Conservation (phyloP, 345 rosid species). For the Tarenaya hassleriana region DNA sequence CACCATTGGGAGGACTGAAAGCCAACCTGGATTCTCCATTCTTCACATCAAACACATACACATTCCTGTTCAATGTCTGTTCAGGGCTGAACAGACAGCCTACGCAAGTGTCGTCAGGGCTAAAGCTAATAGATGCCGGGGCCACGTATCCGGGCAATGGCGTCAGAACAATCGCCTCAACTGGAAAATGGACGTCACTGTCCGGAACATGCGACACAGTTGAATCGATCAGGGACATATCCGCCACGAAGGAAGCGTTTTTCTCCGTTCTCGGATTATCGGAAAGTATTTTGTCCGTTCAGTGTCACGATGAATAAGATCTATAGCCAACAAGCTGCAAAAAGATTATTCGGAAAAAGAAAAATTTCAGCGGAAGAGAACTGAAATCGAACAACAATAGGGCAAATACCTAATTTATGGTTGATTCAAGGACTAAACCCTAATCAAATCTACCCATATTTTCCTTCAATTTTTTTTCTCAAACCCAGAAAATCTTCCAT, state of each 20-base stretch:
- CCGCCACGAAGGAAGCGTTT: conserved; percentile 7
- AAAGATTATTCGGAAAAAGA: too few relatives aligned
- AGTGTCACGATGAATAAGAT: neutral
- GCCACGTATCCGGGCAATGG: conserved; percentile 88
- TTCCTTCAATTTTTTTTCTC: too few relatives aligned
- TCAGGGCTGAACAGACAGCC: conserved; percentile 77
- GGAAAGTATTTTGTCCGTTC: neutral
- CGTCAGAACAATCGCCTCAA: conserved; percentile 79
- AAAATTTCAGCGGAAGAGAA: too few relatives aligned
- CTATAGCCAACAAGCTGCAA: conserved; percentile 12
- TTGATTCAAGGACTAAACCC: too few relatives aligned
- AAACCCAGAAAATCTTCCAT: too few relatives aligned
- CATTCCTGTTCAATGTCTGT: conserved; percentile 57
- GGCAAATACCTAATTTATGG: neutral
- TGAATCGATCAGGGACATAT: conserved; percentile 51
- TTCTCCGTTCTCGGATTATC: neutral
- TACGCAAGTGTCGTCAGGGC: conserved; percentile 69
- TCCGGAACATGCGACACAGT: conserved; percentile 30
- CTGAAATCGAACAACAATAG: neutral
- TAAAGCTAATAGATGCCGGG: conserved; percentile 70
- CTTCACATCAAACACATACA: conserved; percentile 58
- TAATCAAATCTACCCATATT: too few relatives aligned
- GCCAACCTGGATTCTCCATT: conserved; percentile 50
- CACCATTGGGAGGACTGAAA: conserved; percentile 85
- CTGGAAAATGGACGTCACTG: conserved; percentile 43